Evolutionary conservation across 768 basidiomycete species (phyloP), one percentile per base, ranked within the genome.

Genomic region (Omphalotus guepiniiformis): DNA sequence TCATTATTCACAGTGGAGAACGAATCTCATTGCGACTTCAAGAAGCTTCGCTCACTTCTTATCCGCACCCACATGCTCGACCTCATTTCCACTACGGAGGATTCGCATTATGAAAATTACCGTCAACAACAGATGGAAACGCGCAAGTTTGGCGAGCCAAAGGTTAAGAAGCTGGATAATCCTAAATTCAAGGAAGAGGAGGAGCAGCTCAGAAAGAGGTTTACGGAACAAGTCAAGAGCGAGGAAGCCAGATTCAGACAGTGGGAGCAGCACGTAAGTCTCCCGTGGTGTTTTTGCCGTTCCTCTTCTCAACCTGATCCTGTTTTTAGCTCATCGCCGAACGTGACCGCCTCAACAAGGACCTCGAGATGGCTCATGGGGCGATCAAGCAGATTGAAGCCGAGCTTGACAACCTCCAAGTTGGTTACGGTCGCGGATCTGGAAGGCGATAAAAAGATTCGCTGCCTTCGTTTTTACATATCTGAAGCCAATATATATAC

Each of bases 161-260:
- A 97, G 73, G 91, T 94, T 60, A 94, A 92, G 81, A 97, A 97
- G 74, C 77, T 91, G 56, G 94, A 99, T 72, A 99, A 98, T 69
- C 95, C 96, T 58, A 98, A 98, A 70, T 99, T 95, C 84, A 94
- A 94, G 75, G 96, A 98, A 67, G 96, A 99, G 72, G 95, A 99
- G 67, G 96, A 99, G 68, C 78, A 84, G 50, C 81, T 98, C 52
- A 79, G 95, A 62, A 97, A 94, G 77, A 83, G 93, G 53, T 99
- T 99, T 71, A 99, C 96, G 25, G 96, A 99, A 69, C 96, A 99
- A 73, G 96, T 99, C 79, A 99, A 99, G 76, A 77, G 91, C 49
- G 96, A 99, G 74, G 96, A 99, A 64, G 79, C 89, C 11, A 78
- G 96, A 52, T 99, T 99, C 79, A 83, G 96, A 65, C 93, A 97